Base-by-base conservation (phyloP, 176 grass and related monocot species). In the Avena eriantha region DNA sequence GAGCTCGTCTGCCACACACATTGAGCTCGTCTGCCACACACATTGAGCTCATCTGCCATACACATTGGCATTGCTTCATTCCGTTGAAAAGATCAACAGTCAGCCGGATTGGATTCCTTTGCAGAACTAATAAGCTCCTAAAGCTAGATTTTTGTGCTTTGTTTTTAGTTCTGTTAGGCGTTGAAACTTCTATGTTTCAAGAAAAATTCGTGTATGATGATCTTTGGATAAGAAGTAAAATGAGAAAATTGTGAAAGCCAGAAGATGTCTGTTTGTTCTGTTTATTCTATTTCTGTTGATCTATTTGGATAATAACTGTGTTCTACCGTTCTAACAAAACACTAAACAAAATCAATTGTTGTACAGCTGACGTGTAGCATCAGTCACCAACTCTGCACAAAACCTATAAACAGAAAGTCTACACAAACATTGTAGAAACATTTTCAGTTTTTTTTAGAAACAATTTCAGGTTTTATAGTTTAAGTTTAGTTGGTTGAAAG, bases 81-180 rank as follows among this genome's bases (percentile, higher is more conserved):
- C 4, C 15, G 41, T 4, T 39, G 45, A 53, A 46, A 34, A 39
- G 64, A 71, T 58, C 18, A 36, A 82, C 3, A 50, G 18, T 48
- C 39, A 35, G 51, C 73, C 4, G 39, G 54, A 73, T 57, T 69
- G 73, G 63, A 49, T 84, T 88, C 61, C 33, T 43, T 70, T 23
- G 71, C 39, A 17, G 63, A 82, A 69, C 69, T 89, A 51, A 89
- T 76, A 36, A 67, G 21, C 54, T 36, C 58, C 0, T n/a, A 61
- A 86, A 86, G 35, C 12, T 63, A 65, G 47, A 26, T 17, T 79
- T 73, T 10, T 34, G 19, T 57, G 34, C 57, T 87, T 43, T 51
- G 47, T 39, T 85, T 55, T 10, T 82, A 24, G 55, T 87, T 90
- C 57, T 75, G 48, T 91, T 90, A 67, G 89, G 57, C 75, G 8